These are phyloP conservation scores for Cordia subcordata DNA, from an alignment of 257 asterid genomes.

Conservation along the genomic window DNA sequence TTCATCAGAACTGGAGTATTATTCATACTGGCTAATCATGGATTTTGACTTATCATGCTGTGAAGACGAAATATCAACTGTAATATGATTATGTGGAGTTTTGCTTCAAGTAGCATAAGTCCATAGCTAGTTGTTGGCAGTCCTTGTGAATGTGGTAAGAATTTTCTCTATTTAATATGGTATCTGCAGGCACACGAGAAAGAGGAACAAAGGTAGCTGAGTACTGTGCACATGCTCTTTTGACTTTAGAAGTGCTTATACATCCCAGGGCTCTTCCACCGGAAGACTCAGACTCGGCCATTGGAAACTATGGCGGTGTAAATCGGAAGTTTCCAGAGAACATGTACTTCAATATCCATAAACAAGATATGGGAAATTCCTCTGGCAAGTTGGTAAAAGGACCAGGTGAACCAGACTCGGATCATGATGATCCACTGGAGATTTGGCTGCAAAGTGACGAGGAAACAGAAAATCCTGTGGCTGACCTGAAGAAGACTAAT, in stretches of 20 bases:
- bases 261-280: conserved; percentile 70
- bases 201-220: conserved; percentile 54
- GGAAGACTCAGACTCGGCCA: conserved; percentile 27
- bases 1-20: neutral
- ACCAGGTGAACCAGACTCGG: conserved; percentile 36
- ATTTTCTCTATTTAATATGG: conserved; percentile 2
- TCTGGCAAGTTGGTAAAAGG: conserved; percentile 22
- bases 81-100: neutral
- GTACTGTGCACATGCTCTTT: conserved; percentile 58
- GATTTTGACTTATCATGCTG: neutral
- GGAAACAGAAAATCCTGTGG: conserved; percentile 31
- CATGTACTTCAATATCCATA: conserved; percentile 16
- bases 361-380: conserved; percentile 23
- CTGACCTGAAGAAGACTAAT: conserved; percentile 15
- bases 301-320: conserved; percentile 17
- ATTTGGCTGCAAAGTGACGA: conserved; percentile 47
- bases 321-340: conserved; percentile 27
- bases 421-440: conserved; percentile 50
- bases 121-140: neutral
- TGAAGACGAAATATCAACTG: neutral
- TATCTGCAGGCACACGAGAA: conserved; percentile 50
- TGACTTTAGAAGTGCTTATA: conserved; percentile 66
- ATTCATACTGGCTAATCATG: neutral
- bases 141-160: no score
- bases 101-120: neutral